phyloP scores from a whole-genome alignment of 176 grass and related monocot species.

The Cenchrus fungigraminus region DNA sequence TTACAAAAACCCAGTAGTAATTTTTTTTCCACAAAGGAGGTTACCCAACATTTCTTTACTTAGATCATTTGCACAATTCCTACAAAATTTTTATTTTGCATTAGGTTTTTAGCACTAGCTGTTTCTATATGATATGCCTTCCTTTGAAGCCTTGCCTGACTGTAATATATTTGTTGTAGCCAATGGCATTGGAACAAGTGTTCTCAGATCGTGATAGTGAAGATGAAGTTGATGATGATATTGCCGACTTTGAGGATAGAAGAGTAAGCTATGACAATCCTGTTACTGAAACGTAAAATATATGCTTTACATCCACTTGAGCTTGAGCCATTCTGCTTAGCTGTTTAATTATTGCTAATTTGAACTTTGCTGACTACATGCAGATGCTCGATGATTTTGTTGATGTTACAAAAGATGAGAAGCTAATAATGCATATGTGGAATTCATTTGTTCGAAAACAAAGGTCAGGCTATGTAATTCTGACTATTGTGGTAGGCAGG shows the following conservation, averaged over 20 bases:
- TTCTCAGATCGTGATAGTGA: slow-evolving; percentile 95
- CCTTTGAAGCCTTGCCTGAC: slow-evolving; percentile 36
- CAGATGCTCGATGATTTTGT: slow-evolving; percentile 99
- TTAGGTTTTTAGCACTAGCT: background rate
- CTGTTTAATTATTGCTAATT: slow-evolving; percentile 27
- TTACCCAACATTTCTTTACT: background rate
- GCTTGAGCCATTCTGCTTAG: slow-evolving; percentile 18
- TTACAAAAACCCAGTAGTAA: background rate
- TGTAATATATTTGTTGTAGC: slow-evolving; percentile 60
- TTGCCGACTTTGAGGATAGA: slow-evolving; percentile 93
- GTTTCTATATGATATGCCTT: slow-evolving; percentile 13
- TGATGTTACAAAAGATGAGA: slow-evolving; percentile 96
- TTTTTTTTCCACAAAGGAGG: background rate
- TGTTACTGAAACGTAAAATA: slow-evolving; percentile 23
- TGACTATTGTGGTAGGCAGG: background rate
- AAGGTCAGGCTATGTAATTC: slow-evolving; percentile 53
- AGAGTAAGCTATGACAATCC: slow-evolving; percentile 65
- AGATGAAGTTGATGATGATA: slow-evolving; percentile 96
- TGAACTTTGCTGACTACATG: slow-evolving; percentile 16
- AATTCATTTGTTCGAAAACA: slow-evolving; percentile 99
- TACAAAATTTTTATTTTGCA: slow-evolving; percentile 13
- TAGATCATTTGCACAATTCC: background rate
- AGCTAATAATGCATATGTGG: slow-evolving; percentile 99
- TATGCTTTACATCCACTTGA: slow-evolving; percentile 24
- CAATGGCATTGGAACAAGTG: slow-evolving; percentile 93